Evolutionary conservation across 1,284 basidiomycete species (phyloP), one percentile per base, ranked within the genome.

Genomic region (Flammula alnicola): DNA sequence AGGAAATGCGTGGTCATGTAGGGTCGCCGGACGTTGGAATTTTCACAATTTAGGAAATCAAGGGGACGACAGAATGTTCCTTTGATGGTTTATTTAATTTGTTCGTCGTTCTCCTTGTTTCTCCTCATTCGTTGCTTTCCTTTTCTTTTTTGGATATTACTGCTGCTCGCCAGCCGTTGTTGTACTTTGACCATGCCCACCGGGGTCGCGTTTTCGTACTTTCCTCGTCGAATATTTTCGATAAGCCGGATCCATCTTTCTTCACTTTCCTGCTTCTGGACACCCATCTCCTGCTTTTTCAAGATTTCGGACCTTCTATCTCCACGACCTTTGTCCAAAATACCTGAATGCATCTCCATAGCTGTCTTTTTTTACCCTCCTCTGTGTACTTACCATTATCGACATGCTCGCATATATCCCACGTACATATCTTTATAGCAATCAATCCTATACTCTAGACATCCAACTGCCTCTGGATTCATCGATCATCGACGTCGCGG

Each of bases 1-100:
- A 78, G 78, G 67, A 81, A 83, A 61, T 97, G 94, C 74, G 79
- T 93, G 48, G 76, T 96, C 46, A 78, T 91, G 59, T 95, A 61
- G 43, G 25, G 19, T 16, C 23, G 20, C 11, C 16, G 29, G 38
- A 35, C 25, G 39, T 27, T 44, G 12, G 25, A 29, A 42, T 17
- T 17, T 33, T 20, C 26, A 35, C 17, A 39, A 25, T 29, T 19
- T 40, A 27, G 27, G 27, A 37, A 22, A 27, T 36, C 32, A 14
- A 35, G 48, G 23, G 19, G 27, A 22, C 22, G 25, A 27, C 44
- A 26, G 19, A 35, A 6, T 38, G n/a, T 19, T 23, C 30, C 7
- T 47, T 47, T 14, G 30, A 14, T 33, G 41, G n/a, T 39, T 37
- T 22, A 11, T 23, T 16, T 39, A 29, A 9, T 47, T 46, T 39